Base-by-base conservation (phyloP, 352 stramenopile genomes). In the Globisporangium middletonii region DNA sequence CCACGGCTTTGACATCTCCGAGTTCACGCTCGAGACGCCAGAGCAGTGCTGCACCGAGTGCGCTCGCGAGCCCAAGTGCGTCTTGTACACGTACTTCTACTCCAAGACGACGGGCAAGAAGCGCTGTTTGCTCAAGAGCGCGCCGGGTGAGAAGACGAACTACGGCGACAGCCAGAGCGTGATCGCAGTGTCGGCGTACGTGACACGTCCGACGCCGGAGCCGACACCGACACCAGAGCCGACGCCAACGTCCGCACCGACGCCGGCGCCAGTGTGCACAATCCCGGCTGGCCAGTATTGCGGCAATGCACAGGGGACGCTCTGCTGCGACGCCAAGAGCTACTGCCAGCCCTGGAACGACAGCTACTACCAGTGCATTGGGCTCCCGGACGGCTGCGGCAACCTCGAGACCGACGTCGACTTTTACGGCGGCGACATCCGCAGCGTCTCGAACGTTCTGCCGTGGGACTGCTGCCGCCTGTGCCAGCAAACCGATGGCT, bases 321-420 rank as follows among this genome's bases (percentile, higher is more conserved):
- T 27, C 9, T 65, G 46, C 53, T 74, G 64, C 38, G 28, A 49
- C 0, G 35, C 19, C 4, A 57, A 52, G 19, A 26, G 48, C 1
- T 73, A 70, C 61, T 74, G 69, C 57, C 64, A 74, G 53, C 67
- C 69, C 26, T 72, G 69, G 63, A 62, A 65, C n/a, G 33, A 33
- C 6, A 19, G 55, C 23, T 72, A 59, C 30, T 77, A 77, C 59
- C 64, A 76, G 57, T 76, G 68, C 44, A 55, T 70, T n/a, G 19
- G 47, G 4, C 11, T 57, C 0, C 62, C 68, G 0, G 41, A 33
- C 0, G 56, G 55, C 12, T 71, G 58, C 33, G 50, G 44, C 1
- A 23, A 15, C 6, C 58, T 71, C 18, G 62, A 73, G 50, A 61
- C 64, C 23, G 59, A 73, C 50, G 49, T 68, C 7, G 65, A 70